These are phyloP conservation scores for Cajanus cajan DNA, from an alignment of 306 rosid species.

Conservation along the genomic window DNA sequence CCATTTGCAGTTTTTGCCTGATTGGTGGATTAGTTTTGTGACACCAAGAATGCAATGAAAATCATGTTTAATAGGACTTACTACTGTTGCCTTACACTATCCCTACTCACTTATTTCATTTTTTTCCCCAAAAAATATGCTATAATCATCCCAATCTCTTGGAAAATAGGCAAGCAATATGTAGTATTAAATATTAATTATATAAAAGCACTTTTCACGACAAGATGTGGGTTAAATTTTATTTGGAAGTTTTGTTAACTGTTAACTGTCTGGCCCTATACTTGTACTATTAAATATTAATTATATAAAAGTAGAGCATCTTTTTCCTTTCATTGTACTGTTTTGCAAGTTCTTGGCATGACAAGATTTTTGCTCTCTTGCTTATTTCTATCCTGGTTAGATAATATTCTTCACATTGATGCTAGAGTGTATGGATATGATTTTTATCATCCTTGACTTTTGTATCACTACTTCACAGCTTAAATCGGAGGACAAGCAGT, in stretches of 20 bases:
- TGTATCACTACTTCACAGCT: conserved; percentile 49
- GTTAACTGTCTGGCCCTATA: background rate
- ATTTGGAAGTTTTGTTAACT: background rate
- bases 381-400: background rate
- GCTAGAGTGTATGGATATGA: background rate
- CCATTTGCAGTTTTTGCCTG: background rate
- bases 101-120: conserved; percentile 8
- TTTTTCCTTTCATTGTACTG: background rate
- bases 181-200: too few species aligned
- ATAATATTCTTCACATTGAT: conserved; percentile 23
- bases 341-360: background rate
- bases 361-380: background rate
- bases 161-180: conserved; percentile 10
- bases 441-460: conserved; percentile 28
- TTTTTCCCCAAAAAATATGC: background rate
- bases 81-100: background rate
- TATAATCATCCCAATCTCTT: background rate
- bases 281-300: background rate
- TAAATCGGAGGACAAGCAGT: conserved; percentile 54
- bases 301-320: background rate
- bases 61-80: background rate
- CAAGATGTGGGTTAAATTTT: background rate
- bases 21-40: conserved; percentile 16
- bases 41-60: background rate
- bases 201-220: background rate